These are phyloP conservation scores for Ustilago vetiveriae DNA, from an alignment of 1,284 basidiomycete genomes.

Conservation along the genomic window DNA sequence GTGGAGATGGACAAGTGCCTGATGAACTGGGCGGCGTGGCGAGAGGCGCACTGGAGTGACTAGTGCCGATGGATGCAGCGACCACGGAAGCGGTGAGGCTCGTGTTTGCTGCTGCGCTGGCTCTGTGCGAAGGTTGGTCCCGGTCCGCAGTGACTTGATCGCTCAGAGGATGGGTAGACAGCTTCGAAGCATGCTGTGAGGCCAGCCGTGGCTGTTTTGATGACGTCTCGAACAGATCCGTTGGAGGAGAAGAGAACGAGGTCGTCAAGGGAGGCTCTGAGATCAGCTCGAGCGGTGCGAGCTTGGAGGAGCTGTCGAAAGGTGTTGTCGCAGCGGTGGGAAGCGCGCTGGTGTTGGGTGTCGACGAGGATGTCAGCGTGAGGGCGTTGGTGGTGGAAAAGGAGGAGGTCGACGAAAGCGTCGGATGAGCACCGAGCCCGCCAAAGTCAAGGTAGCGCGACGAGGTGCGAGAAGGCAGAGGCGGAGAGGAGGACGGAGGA, in stretches of 20 bases:
- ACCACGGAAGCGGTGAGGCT: neutral
- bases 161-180: slow-evolving; percentile 3
- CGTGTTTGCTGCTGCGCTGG: too few relatives aligned
- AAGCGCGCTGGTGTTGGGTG: slow-evolving; percentile 1
- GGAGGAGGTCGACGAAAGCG: slow-evolving; percentile 12
- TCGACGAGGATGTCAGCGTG: slow-evolving; percentile 3
- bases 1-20: slow-evolving; percentile 18
- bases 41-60: slow-evolving; percentile 3
- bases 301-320: slow-evolving; percentile 21
- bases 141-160: neutral
- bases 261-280: neutral
- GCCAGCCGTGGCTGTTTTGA: neutral
- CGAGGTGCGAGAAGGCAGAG: slow-evolving; percentile 1
- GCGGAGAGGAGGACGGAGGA: slow-evolving; percentile 3
- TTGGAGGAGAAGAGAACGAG: neutral
- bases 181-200: slow-evolving; percentile 12
- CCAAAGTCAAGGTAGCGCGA: neutral
- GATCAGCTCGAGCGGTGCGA: slow-evolving; percentile 1
- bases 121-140: neutral
- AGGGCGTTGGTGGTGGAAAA: slow-evolving; percentile 17
- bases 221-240: neutral
- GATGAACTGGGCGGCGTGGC: slow-evolving; percentile 23
- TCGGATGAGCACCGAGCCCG: slow-evolving; percentile 1
- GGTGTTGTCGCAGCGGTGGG: slow-evolving; percentile 21
- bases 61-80: neutral